Evolutionary conservation across 768 basidiomycete genomes (phyloP).

Genomic region (Pleurotus sapidus): DNA sequence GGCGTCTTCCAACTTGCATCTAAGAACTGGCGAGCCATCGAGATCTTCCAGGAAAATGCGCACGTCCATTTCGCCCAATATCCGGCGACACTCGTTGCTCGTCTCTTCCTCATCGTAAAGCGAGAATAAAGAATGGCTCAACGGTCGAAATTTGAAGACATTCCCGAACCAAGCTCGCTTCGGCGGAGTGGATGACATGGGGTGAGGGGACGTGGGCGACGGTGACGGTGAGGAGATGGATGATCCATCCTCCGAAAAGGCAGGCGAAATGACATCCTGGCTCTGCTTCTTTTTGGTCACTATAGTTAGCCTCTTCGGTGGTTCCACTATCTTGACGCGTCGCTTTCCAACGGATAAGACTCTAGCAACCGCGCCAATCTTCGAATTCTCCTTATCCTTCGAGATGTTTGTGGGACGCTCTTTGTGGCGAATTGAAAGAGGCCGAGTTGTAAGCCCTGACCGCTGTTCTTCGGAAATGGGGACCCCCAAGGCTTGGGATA

Average conservation of each 20-base stretch:
- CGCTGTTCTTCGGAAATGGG: conserved; percentile 8
- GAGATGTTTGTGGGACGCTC: conserved; percentile 19
- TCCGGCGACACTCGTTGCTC: conserved; percentile 66
- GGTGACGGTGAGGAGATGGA: conserved; percentile 31
- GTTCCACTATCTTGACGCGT: conserved; percentile 54
- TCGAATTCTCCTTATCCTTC: conserved; percentile 60
- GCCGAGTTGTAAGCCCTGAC: conserved; percentile 31
- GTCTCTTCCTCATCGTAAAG: conserved; percentile 59
- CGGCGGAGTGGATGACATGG: conserved; percentile 32
- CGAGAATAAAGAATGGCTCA: conserved; percentile 56
- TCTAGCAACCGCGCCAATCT: conserved; percentile 24
- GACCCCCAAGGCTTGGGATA: no score
- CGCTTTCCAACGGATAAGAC: conserved; percentile 45
- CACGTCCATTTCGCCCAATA: conserved; percentile 72
- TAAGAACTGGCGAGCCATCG: conserved; percentile 65
- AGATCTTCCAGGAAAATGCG: conserved; percentile 62
- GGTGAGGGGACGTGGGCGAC: conserved; percentile 39
- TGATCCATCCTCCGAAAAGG: conserved; percentile 42
- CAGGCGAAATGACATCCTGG: conserved; percentile 27
- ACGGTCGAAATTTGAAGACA: conserved; percentile 83
- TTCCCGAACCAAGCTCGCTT: conserved; percentile 81
- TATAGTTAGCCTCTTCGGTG: conserved; percentile 23
- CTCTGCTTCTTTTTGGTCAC: conserved; percentile 34
- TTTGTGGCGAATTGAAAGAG: conserved; percentile 43
- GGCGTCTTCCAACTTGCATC: conserved; percentile 72